phyloP scores from a whole-genome alignment of 345 rosid genomes.

The Salix viminalis region DNA sequence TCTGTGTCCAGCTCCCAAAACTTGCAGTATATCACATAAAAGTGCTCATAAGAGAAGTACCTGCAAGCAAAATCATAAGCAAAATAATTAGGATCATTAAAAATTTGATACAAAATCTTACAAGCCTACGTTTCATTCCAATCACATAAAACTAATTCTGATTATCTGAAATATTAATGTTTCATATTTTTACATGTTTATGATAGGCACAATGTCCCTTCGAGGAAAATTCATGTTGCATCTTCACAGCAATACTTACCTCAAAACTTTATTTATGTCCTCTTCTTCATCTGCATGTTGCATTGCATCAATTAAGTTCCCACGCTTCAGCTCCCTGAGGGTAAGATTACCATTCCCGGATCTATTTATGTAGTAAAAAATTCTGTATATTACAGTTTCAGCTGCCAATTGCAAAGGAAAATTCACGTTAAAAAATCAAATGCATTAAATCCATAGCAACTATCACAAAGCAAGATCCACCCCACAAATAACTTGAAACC shows the following conservation, averaged over 20 bases:
- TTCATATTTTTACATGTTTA: conserved; percentile 9
- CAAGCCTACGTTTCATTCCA: not conserved
- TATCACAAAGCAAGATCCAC: not conserved
- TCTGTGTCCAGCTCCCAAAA: conserved; percentile 99
- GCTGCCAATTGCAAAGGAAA: conserved; percentile 51
- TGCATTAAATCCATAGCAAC: not conserved
- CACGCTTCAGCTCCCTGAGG: conserved; percentile 88
- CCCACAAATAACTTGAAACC: not conserved
- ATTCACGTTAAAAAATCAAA: conserved; percentile 5
- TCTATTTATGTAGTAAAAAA: conserved; percentile 90
- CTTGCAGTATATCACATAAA: conserved; percentile 96
- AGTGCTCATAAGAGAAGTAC: conserved; percentile 95
- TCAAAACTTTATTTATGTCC: conserved; percentile 93
- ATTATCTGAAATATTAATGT: not conserved
- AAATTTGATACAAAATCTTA: not conserved
- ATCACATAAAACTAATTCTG: not conserved
- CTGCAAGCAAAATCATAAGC: conserved; percentile 33
- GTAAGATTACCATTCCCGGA: conserved; percentile 80
- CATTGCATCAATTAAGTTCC: conserved; percentile 83
- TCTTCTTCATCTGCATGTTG: conserved; percentile 97
- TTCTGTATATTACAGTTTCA: conserved; percentile 97
- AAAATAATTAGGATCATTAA: not conserved
- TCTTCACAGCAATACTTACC: conserved; percentile 37
- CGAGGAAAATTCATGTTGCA: conserved; percentile 1
- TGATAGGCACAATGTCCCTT: not conserved